A percentile compares a stretch with the other conserved stretches of the same genome.
Evolutionary conservation across 371 early-diverging fungal genomes (phyloP).

Genomic region (Actinomortierella wolfii): DNA sequence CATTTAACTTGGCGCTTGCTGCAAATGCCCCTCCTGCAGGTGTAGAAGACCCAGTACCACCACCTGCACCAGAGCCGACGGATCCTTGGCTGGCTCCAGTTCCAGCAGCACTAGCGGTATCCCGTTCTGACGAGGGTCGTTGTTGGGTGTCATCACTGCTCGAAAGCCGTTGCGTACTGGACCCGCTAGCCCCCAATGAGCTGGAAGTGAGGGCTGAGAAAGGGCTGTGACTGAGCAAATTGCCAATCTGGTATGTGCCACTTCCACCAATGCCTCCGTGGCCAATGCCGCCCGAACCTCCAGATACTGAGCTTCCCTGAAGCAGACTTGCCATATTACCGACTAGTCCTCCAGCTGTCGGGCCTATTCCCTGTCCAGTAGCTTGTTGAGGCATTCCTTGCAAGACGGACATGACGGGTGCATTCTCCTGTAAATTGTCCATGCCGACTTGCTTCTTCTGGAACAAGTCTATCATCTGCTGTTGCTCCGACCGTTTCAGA

Average conservation of each 20-base stretch:
- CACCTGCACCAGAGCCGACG: background rate
- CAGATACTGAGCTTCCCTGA: slow-evolving; percentile 8
- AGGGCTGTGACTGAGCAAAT: slow-evolving; percentile 43
- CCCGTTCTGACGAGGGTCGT: background rate
- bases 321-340: slow-evolving; percentile 36
- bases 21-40: slow-evolving; percentile 26
- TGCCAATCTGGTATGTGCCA: slow-evolving; percentile 35
- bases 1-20: slow-evolving; percentile 35
- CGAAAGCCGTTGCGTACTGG: no score
- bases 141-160: no score
- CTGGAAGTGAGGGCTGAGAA: slow-evolving; percentile 33
- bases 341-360: slow-evolving; percentile 27
- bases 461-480: slow-evolving; percentile 57
- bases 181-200: slow-evolving; percentile 1
- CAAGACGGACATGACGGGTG: slow-evolving; percentile 30
- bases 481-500: slow-evolving; percentile 61
- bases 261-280: slow-evolving; percentile 1
- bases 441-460: slow-evolving; percentile 46
- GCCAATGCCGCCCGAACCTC: slow-evolving; percentile 14
- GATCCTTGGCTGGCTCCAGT: slow-evolving; percentile 3
- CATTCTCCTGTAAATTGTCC: slow-evolving; percentile 41
- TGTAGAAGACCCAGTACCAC: background rate
- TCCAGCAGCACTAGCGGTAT: background rate
- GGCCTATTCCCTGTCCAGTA: slow-evolving; percentile 31
- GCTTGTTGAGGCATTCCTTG: slow-evolving; percentile 39